Evolutionary conservation across 352 stramenopile genomes (phyloP), one percentile per base, ranked within the genome.

Genomic region (Phytophthora agathidicida): DNA sequence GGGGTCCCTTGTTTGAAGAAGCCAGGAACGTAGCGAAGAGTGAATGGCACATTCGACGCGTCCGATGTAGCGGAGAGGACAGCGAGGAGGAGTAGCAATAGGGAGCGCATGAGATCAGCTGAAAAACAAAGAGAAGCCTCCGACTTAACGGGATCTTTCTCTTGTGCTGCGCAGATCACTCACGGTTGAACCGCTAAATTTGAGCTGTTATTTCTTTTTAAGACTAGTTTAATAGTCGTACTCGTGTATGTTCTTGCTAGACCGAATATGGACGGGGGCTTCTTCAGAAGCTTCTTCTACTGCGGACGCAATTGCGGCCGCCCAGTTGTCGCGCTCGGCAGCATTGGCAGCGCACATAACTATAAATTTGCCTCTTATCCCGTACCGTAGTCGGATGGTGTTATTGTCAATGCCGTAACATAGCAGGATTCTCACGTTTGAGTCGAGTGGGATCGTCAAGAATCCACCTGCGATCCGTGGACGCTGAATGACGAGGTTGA

Each of bases 1-100:
- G 36, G 32, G 7, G 56, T 68, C 7, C 63, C 62, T 19, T 76
- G 67, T 13, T 67, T 65, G 53, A 76, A 73, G 57, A 70, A 76
- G 37, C 67, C 62, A 4, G 67, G 67, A 5, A 76, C 63, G 32
- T 68, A 72, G 7, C 67, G 67, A 16, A 75, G 57, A 22, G 61
- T 39, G 48, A 67, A 74, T 8, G 63, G 27, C 6, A 65, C 63
- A 37, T 52, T 58, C 26, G 42, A 54, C 6, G 24, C 38, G 17
- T 23, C 17, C 1, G 24, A 10, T 24, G 17, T n/a, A 2, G 16
- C 9, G 11, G 17, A 24, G 5, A 64, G 37, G 23, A 24, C 16
- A 4, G 39, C 3, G 23, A 64, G 17, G 5, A 48, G 2, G 5
- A 50, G 9, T 16, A 64, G 13, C 23, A 37, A 3, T 36, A 38